A percentile compares a stretch with the other conserved stretches of the same genome.
Evolutionary conservation across 2,329 filamentous ascomycete species (phyloP).

Genomic region (Chrysoporthe deuterocubensis): DNA sequence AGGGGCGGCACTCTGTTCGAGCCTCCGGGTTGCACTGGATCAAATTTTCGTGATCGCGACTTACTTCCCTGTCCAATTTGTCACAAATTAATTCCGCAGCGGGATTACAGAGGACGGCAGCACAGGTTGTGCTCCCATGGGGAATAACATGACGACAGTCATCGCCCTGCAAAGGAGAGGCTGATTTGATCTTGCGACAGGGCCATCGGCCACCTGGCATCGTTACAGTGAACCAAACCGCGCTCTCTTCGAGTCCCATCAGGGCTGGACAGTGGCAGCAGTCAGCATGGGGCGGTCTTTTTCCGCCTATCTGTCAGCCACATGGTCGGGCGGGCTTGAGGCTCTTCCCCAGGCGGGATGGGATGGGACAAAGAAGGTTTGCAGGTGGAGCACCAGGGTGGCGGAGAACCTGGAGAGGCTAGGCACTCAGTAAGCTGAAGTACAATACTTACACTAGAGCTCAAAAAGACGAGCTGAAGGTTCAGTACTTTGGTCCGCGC

Average conservation of each 20-base stretch:
- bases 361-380: not conserved
- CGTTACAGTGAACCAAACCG: too few species aligned
- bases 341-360: not conserved
- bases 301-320: not conserved
- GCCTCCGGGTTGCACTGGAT: not conserved
- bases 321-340: not conserved
- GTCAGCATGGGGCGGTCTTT: not conserved
- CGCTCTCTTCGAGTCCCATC: too few species aligned
- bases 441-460: not conserved
- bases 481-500: not conserved
- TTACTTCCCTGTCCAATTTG: not conserved
- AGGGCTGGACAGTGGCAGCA: not conserved
- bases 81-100: not conserved
- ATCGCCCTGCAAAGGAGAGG: too few species aligned
- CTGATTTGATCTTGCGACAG: too few species aligned
- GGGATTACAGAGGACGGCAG: not conserved
- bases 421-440: not conserved
- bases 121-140: not conserved
- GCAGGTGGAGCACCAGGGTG: not conserved
- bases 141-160: not conserved
- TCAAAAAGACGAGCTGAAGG: not conserved
- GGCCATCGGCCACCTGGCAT: too few species aligned
- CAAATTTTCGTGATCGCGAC: not conserved
- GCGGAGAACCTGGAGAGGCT: too few species aligned
- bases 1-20: not conserved